Evolutionary conservation across 225 moss, liverwort and hornwort genomes (phyloP), one percentile per base, ranked within the genome.

Genomic region (Sphagnum contortum): DNA sequence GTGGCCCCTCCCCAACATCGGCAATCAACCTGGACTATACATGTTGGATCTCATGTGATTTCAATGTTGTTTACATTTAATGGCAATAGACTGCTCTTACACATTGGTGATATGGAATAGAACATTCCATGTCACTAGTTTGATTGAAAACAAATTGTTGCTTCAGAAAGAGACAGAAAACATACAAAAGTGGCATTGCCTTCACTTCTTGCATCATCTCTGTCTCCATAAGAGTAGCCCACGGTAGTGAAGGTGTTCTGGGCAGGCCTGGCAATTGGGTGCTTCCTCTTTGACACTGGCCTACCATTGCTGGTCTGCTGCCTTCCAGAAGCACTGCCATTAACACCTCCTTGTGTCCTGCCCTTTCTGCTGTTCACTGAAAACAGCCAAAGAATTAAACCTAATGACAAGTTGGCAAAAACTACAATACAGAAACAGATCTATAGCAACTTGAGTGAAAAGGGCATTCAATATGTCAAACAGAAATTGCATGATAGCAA

Each of bases 291-390:
- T 57, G 77, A 73, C 44, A 60, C 77, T 56, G 70, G 70, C 58
- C 68, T 75, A 66, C 47, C 71, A 64, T 71, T 57, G 52, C 55
- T 59, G 47, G 55, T 49, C 51, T 52, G 60, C 8, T 70, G 75
- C 68, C 77, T 68, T 66, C 7, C 6, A 9, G 52, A 52, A 9
- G 75, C 66, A 61, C 66, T 66, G 61, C 49, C 55, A 66, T 50
- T 45, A 12, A 60, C n/a, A 49, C 66, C 73, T 61, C 70, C 75
- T 54, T 73, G 13, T n/a, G 67, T 68, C 64, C 73, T 75, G 62
- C 66, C 77, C 66, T 75, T 66, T 59, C 80, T 73, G 50, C 78
- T 69, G 69, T 56, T 57, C 51, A 70, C 84, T 84, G 80, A 57
- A 67, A 48, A 59, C 59, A 59, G 6, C 59, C 59, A 13, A 56